Evolutionary conservation across 2,329 filamentous ascomycete species (phyloP).

Genomic region (Magnaporthiopsis rhizophila): DNA sequence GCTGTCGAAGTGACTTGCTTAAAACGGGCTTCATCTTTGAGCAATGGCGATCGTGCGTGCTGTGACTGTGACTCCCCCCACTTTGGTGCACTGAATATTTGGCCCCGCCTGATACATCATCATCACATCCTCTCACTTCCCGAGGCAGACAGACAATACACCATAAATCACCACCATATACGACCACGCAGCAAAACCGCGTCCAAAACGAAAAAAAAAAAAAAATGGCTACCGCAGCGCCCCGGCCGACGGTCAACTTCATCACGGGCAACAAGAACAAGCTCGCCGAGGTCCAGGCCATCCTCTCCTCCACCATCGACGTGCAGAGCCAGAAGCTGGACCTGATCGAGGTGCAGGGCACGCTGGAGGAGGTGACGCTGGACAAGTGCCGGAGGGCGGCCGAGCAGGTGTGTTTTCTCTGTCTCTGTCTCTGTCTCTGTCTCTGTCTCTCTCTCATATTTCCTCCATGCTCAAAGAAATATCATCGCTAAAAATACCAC

Average conservation of each 20-base stretch:
- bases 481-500: too few species aligned
- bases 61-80: too few species aligned
- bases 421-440: neutral
- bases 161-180: too few species aligned
- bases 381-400: conserved; percentile 85
- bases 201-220: neutral
- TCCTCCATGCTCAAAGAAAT: too few species aligned
- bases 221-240: neutral
- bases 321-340: conserved; percentile 71
- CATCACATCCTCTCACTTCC: too few species aligned
- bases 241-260: conserved; percentile 58
- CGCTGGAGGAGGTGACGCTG: conserved; percentile 79
- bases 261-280: conserved; percentile 97
- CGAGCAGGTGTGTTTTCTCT: conserved; percentile 51
- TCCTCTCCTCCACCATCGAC: conserved; percentile 66
- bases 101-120: too few species aligned
- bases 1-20: neutral
- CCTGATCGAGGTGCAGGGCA: conserved; percentile 83
- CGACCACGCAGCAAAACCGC: too few species aligned
- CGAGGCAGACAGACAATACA: too few species aligned
- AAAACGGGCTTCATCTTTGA: too few species aligned
- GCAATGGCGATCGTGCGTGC: too few species aligned
- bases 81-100: too few species aligned
- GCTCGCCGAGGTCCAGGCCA: conserved; percentile 78
- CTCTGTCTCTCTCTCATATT: too few species aligned